Evolutionary conservation across 2,329 filamentous ascomycete species (phyloP).

Genomic region (Penicillium psychrosexuale): DNA sequence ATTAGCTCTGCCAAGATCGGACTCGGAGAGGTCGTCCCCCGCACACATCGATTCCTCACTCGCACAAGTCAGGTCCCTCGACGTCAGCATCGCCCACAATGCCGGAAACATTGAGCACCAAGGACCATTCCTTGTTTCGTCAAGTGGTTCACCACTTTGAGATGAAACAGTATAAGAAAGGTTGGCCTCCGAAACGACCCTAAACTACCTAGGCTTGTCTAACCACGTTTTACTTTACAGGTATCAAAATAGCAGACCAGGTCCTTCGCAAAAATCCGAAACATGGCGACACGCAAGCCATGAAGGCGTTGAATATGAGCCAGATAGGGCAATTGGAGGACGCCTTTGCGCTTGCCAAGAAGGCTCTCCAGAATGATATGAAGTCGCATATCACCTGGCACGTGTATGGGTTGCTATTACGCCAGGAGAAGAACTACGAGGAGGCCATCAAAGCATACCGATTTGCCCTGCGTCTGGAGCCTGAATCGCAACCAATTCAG

Average conservation of each 20-base stretch:
- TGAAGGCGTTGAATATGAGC: conserved; percentile 98
- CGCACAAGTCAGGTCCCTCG: conserved; percentile 30
- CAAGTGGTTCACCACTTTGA: conserved; percentile 95
- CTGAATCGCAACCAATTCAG: conserved; percentile 91
- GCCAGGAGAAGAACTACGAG: conserved; percentile 94
- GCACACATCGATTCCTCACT: conserved; percentile 36
- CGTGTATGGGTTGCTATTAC: conserved; percentile 92
- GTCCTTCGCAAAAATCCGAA: conserved; percentile 92
- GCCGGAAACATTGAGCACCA: conserved; percentile 58
- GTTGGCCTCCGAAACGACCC: conserved; percentile 36
- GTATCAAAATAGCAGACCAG: conserved; percentile 92
- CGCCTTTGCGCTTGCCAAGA: conserved; percentile 88
- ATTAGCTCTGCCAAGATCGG: conserved; percentile 24
- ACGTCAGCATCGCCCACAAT: conserved; percentile 37
- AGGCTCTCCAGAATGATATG: conserved; percentile 92
- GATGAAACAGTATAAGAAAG: conserved; percentile 95
- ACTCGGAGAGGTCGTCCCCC: conserved; percentile 32
- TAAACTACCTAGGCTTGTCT: conserved; percentile 11
- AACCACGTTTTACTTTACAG: conserved; percentile 43
- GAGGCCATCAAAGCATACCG: conserved; percentile 99
- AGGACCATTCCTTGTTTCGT: conserved; percentile 91
- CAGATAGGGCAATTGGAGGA: conserved; percentile 88
- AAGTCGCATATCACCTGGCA: conserved; percentile 99
- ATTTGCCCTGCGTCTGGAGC: conserved; percentile 86
- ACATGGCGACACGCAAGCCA: conserved; percentile 96